phyloP scores from a whole-genome alignment of 768 basidiomycete species.

The Boletus pseudopeckii region DNA sequence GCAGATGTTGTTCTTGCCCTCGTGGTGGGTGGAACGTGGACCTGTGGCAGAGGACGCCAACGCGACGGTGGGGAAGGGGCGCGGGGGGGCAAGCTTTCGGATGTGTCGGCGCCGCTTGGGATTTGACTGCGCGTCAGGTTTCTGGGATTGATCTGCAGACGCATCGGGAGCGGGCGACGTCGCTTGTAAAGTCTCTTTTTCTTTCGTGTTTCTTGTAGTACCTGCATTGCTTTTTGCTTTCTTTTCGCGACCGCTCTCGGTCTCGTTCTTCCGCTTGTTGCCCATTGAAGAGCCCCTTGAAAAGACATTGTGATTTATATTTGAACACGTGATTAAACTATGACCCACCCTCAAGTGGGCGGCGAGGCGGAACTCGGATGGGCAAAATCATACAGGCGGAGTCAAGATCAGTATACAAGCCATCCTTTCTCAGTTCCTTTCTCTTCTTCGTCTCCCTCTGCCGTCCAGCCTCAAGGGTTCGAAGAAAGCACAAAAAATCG shows the following conservation, averaged over 20 bases:
- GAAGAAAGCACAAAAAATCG: conserved; percentile 6
- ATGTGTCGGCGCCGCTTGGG: conserved; percentile 35
- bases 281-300: conserved; percentile 7
- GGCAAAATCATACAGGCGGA: not conserved
- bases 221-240: conserved; percentile 12
- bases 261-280: conserved; percentile 23
- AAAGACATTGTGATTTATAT: not conserved
- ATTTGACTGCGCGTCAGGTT: conserved; percentile 3
- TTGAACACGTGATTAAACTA: conserved; percentile 6
- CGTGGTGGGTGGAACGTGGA: conserved; percentile 71
- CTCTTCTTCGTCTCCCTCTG: conserved; percentile 19
- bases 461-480: conserved; percentile 19
- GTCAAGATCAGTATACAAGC: conserved; percentile 1
- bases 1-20: conserved; percentile 80
- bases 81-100: conserved; percentile 65
- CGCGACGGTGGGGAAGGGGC: conserved; percentile 76
- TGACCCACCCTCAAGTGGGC: conserved; percentile 23
- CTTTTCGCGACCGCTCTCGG: conserved; percentile 7
- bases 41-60: conserved; percentile 75
- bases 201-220: conserved; percentile 1
- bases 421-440: not conserved
- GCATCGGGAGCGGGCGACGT: not conserved
- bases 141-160: not conserved
- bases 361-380: conserved; percentile 15
- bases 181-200: not conserved